These are phyloP conservation scores for Eustoma russellianum DNA, from an alignment of 257 asterid genomes.

Conservation along the genomic window DNA sequence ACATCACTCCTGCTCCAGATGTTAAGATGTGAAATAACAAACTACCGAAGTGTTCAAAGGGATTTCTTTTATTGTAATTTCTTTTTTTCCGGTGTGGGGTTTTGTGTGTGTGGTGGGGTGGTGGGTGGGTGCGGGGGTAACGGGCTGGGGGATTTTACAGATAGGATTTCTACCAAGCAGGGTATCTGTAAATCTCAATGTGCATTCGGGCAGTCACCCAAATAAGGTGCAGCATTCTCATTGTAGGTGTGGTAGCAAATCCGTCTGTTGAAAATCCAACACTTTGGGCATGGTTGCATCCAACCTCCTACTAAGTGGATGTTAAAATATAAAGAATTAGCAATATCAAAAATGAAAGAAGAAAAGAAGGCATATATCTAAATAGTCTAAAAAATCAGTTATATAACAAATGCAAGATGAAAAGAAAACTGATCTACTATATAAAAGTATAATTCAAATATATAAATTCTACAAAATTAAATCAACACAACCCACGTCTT, in stretches of 20 bases:
- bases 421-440: no score
- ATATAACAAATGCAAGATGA: no score
- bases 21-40: conserved; percentile 7
- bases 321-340: no score
- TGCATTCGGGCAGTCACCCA: conserved; percentile 99
- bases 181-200: conserved; percentile 90
- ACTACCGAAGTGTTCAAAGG: background rate
- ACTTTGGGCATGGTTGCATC: conserved; percentile 92
- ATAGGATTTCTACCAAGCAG: conserved; percentile 59
- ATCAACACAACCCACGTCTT: background rate
- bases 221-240: conserved; percentile 80
- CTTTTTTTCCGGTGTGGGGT: background rate
- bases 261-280: conserved; percentile 97
- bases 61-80: background rate
- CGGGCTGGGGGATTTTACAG: no score
- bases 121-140: no score
- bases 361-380: no score
- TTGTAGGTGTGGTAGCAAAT: conserved; percentile 75
- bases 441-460: no score
- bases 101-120: no score
- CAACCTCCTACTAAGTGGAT: conserved; percentile 61
- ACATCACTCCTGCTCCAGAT: conserved; percentile 72
- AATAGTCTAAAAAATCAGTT: no score
- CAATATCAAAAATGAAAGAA: no score
- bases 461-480: no score